Evolutionary conservation across 1,139 yeast genomes (phyloP).

Genomic region (Meyerozyma guilliermondii): DNA sequence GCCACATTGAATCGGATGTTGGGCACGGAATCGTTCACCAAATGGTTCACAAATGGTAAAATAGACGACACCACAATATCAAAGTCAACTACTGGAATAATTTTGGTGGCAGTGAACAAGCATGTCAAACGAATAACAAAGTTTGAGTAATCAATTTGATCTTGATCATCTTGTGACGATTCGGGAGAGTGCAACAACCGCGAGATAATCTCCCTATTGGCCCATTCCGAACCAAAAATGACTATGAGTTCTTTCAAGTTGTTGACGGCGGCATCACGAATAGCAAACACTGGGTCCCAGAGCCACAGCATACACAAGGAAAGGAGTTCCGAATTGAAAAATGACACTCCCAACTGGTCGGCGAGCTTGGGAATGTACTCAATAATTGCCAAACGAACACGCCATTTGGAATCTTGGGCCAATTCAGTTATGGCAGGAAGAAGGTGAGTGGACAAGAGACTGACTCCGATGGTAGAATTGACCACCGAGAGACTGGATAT

Average conservation of each 20-base stretch:
- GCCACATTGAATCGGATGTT: conserved; percentile 95
- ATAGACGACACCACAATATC: conserved; percentile 58
- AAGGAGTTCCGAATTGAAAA: conserved; percentile 88
- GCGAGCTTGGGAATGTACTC: conserved; percentile 95
- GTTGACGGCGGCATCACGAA: conserved; percentile 91
- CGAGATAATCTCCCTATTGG: conserved; percentile 74
- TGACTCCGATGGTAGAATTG: conserved; percentile 91
- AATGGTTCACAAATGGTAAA: conserved; percentile 71
- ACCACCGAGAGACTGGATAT: conserved; percentile 89
- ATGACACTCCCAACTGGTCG: conserved; percentile 89
- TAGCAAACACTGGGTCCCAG: conserved; percentile 96
- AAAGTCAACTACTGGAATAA: conserved; percentile 64
- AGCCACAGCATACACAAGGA: conserved; percentile 93
- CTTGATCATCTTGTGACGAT: conserved; percentile 19
- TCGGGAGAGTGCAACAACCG: conserved; percentile 51
- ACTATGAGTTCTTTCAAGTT: conserved; percentile 76
- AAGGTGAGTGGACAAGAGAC: conserved; percentile 75
- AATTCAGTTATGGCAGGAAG: conserved; percentile 95
- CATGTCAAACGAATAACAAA: conserved; percentile 91
- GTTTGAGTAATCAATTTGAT: conserved; percentile 50
- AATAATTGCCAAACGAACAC: conserved; percentile 94
- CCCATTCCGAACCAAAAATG: conserved; percentile 94
- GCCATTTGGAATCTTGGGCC: conserved; percentile 96
- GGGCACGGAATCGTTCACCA: conserved; percentile 80
- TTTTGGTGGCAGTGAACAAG: conserved; percentile 76